Conservation (phyloP, 2,329 filamentous ascomycete genomes). For the Aureobasidium sp. region DNA sequence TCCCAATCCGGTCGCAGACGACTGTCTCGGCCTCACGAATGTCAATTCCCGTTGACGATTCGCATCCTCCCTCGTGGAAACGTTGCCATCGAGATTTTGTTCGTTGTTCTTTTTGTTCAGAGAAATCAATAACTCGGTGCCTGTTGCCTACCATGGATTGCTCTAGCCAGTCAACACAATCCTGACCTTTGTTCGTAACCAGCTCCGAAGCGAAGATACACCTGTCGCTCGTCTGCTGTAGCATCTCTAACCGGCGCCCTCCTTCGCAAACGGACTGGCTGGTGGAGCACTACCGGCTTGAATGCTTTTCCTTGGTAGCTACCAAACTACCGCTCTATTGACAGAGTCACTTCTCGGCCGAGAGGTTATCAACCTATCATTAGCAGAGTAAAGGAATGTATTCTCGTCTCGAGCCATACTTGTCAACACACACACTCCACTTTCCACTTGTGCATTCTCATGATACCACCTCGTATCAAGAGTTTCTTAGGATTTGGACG, state of each 20-base stretch:
- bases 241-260: not conserved
- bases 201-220: not conserved
- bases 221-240: not conserved
- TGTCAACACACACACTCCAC: not conserved
- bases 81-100: constrained; percentile 6
- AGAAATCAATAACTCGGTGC: not conserved
- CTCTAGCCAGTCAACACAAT: not conserved
- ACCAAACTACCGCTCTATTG: not conserved
- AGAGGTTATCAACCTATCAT: not conserved
- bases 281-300: not conserved
- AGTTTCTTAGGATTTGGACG: not conserved
- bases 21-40: not conserved
- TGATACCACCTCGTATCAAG: not conserved
- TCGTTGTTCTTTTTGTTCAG: not conserved
- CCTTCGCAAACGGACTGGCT: no score
- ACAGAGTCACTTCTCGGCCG: not conserved
- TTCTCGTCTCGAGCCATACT: not conserved
- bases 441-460: not conserved
- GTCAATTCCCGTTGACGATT: constrained; percentile 5
- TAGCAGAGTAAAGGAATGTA: not conserved
- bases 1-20: not conserved
- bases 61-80: not conserved
- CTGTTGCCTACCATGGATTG: not conserved
- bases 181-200: not conserved
- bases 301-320: not conserved